Base-by-base conservation (phyloP, 164 flowering plant species). In the Magnolia kwangsiensis region DNA sequence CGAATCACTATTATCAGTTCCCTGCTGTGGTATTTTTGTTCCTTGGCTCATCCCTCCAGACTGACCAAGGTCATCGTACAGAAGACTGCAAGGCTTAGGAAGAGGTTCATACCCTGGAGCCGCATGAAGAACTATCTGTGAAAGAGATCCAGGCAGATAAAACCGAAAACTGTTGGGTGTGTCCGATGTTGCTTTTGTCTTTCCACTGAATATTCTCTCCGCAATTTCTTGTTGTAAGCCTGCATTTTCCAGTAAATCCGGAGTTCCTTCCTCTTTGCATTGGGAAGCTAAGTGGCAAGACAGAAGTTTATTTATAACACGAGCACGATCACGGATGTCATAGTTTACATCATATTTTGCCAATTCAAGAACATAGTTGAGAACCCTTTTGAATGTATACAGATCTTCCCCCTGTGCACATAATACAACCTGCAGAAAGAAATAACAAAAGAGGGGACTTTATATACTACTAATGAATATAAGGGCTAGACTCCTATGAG, bases 81-180 rank as follows among this genome's bases (percentile, higher is more conserved):
- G 78, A 68, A 92, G 75, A 87, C 90, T 87, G 83, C 91, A 84
- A 64, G 99, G 97, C 80, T 90, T 92, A 74, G 99, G 99, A 37
- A 96, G 97, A 83, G 98, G 92, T 79, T 90, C 96, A 82, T 96
- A 96, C 23, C 98, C 97, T 20, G 99, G 99, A 81, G 98, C 98
- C 71, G 97, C 93, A 90, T 96, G 99, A 76, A 93, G 88, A 79
- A 94, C 99, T 76, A 96, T 86, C 82, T 91, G 98, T 29, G 99
- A 96, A 83, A 96, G 97, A 85, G 99, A 93, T 23, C 99, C 99
- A 74, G 99, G 99, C 78, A 96, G 95, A 85, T 92, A 96, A 80
- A 90, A 84, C 18, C 94, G 88, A 64, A 76, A 67, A 77, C 82
- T 84, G 10, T 74, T 78, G 16, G 89, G 78, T 66, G 81, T 81